Evolutionary conservation across 164 flowering plant genomes (phyloP), one percentile per base, ranked within the genome.

Genomic region (Macadamia tetraphylla): DNA sequence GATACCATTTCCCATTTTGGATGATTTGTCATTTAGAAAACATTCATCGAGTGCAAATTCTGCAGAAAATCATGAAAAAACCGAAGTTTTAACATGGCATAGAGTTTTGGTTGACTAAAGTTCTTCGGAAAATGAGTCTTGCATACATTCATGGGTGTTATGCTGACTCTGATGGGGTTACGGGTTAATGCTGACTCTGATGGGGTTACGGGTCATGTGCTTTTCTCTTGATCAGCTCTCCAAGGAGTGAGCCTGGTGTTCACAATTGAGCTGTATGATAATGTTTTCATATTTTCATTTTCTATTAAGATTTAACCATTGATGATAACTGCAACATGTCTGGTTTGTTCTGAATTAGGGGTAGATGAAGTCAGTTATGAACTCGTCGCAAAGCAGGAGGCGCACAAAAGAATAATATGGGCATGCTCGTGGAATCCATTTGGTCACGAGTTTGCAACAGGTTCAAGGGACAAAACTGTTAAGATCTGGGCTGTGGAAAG

Each of bases 331-430:
- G 63, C 6, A 29, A 29, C 58, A 17, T 48, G 35, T 60, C 58
- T 66, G 40, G 58, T 46, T 46, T 18, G 10, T 63, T 51, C 30
- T 76, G 81, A 62, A 62, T 23, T 48, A 78, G 84, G 78, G 59
- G 56, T 29, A 51, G 81, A 81, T 63, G 89, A 85, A 68, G 65
- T 84, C 49, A 77, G 70, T 69, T 77, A 79, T 76, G 64, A 87
- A 70, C 90, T 94, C 63, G 43, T 91, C 60, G 82, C 80, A 10
- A 83, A 83, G 81, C 89, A 86, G 58, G 96, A 91, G 75, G 98
- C 92, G 35, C 99, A 94, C 79, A 90, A 90, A 72, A 83, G 99
- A 81, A 94, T 94, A 52, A 87, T 94, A 79, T 94, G 99, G 99
- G 77, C 94, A 43, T 94, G 99, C 73, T 87, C 96, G 23, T 94